Percentiles rank a stretch among this genome's conserved stretches.
Evolutionary conservation across 2,329 filamentous ascomycete genomes (phyloP).

Genomic region (Chaetomium olivaceum): DNA sequence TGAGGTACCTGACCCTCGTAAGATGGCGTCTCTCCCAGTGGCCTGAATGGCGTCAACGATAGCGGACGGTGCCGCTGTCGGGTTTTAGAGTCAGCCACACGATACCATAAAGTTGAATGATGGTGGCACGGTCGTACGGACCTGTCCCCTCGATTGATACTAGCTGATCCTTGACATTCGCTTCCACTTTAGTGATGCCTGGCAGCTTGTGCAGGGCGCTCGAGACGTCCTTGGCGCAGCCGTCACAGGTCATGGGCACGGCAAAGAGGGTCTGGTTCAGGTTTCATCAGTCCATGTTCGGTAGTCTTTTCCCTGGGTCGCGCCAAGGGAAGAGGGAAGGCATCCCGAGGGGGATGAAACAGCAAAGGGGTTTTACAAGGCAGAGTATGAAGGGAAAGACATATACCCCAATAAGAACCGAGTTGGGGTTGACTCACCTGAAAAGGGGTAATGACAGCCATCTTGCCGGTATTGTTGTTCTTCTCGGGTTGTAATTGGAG

Average conservation of each 20-base stretch:
- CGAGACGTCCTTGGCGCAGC: conserved; percentile 85
- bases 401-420: not conserved
- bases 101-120: not conserved
- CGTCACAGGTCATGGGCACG: conserved; percentile 88
- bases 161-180: conserved; percentile 78
- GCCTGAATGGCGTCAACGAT: conserved; percentile 87
- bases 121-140: conserved; percentile 39
- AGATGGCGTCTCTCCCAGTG: conserved; percentile 90
- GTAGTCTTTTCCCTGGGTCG: not conserved
- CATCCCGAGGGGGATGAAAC: conserved; percentile 16
- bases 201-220: conserved; percentile 72
- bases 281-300: conserved; percentile 28
- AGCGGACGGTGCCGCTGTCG: conserved; percentile 74
- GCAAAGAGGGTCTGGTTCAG: conserved; percentile 80
- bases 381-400: not conserved
- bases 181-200: conserved; percentile 81
- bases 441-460: conserved; percentile 49
- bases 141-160: conserved; percentile 83
- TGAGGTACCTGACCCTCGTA: conserved; percentile 82
- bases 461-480: conserved; percentile 37
- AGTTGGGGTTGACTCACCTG: conserved; percentile 40
- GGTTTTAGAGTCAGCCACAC: conserved; percentile 15
- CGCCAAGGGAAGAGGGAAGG: not conserved
- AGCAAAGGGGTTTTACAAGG: conserved; percentile 7
- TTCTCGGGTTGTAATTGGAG: conserved; percentile 8